A percentile compares a stretch with the other conserved stretches of the same genome.
Evolutionary conservation across 495 filamentous ascomycete species (phyloP).

Genomic region (Thermochaetoides thermophila): DNA sequence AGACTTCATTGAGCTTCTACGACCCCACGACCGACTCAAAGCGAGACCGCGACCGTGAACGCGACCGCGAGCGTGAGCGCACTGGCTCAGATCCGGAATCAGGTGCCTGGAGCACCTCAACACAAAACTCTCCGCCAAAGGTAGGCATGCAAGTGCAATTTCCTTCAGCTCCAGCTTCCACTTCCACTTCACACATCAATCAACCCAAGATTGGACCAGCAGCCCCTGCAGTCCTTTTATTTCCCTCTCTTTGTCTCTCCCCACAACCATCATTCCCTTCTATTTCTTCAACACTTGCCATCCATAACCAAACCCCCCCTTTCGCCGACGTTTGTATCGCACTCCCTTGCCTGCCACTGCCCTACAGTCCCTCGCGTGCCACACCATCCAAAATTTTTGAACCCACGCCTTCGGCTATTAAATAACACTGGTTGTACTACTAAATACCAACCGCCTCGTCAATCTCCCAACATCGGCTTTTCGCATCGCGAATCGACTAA

Average conservation of each 20-base stretch:
- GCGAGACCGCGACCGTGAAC: constrained; percentile 15
- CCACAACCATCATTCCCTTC: not conserved
- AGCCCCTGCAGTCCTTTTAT: not conserved
- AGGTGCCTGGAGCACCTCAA: constrained; percentile 22
- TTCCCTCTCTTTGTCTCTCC: constrained; percentile 1
- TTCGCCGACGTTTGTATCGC: too few species aligned
- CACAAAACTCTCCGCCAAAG: constrained; percentile 25
- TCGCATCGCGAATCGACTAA: not conserved
- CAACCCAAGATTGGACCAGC: too few species aligned
- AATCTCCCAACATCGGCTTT: constrained; percentile 1
- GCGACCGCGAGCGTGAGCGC: too few species aligned
- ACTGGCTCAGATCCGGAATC: constrained; percentile 22
- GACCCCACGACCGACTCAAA: constrained; percentile 38
- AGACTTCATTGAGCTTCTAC: constrained; percentile 30
- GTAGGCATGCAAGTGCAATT: constrained; percentile 15
- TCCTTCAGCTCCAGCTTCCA: too few species aligned
- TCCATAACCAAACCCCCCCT: not conserved
- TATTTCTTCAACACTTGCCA: not conserved
- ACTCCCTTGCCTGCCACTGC: too few species aligned
- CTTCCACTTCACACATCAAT: too few species aligned
- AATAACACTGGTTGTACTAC: too few species aligned
- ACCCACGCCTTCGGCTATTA: too few species aligned
- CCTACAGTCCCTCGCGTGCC: too few species aligned
- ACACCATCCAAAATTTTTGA: too few species aligned
- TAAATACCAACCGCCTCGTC: not conserved